Evolutionary conservation across 306 rosid genomes (phyloP).

Genomic region (Chamaecrista fasciculata): DNA sequence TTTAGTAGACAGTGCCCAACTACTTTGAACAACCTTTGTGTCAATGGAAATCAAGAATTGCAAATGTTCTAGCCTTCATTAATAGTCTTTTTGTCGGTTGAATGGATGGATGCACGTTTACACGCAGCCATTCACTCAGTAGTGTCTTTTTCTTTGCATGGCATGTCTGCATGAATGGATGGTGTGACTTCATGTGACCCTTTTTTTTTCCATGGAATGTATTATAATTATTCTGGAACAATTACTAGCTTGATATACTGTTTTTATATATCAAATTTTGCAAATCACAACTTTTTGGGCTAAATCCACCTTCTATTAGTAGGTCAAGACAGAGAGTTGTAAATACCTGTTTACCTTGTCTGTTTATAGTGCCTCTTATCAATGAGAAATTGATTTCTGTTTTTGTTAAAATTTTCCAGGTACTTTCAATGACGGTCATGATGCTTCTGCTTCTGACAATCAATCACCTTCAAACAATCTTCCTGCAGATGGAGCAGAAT

Average conservation of each 20-base stretch:
- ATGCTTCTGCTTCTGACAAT: slow-evolving; percentile 46
- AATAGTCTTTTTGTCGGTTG: background rate
- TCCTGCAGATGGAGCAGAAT: slow-evolving; percentile 75
- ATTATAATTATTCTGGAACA: background rate
- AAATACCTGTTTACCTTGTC: background rate
- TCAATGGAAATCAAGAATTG: background rate
- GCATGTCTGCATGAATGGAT: background rate
- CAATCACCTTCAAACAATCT: slow-evolving; percentile 47
- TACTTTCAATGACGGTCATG: slow-evolving; percentile 34
- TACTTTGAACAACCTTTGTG: background rate
- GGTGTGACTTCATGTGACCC: background rate
- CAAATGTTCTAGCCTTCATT: background rate
- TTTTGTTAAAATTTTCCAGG: slow-evolving; percentile 37
- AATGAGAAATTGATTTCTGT: background rate
- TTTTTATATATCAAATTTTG: background rate
- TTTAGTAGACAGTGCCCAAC: background rate
- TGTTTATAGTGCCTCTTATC: background rate
- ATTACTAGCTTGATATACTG: background rate
- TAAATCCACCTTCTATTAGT: background rate
- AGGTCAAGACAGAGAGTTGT: background rate
- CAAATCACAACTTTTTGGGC: background rate
- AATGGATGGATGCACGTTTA: background rate
- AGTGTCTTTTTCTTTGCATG: background rate
- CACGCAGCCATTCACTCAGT: background rate
- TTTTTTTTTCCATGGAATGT: background rate